Conservation (phyloP, 2,329 filamentous ascomycete species). For the Neocatenulostroma microsporum region DNA sequence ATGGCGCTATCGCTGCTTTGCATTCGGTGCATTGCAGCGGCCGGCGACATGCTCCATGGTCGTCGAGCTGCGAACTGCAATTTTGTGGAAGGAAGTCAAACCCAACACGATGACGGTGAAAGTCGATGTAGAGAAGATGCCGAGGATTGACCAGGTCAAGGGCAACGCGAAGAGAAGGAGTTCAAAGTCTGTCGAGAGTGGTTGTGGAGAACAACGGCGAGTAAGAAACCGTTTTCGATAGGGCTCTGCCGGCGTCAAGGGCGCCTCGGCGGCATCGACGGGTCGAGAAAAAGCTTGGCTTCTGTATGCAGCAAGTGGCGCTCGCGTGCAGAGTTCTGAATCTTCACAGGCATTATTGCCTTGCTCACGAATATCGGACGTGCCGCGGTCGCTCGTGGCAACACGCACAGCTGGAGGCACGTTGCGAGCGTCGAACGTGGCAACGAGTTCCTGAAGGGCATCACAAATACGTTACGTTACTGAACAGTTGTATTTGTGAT, state of each 20-base stretch:
- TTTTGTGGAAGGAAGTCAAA: too few relatives aligned
- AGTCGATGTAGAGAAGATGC: too few relatives aligned
- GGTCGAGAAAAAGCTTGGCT: conserved; percentile 2
- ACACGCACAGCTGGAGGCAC: not conserved
- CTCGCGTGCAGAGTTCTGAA: too few relatives aligned
- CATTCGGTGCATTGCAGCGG: not conserved
- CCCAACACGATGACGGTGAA: too few relatives aligned
- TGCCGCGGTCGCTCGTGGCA: not conserved
- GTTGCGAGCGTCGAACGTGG: too few relatives aligned
- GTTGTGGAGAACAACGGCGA: not conserved
- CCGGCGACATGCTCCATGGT: too few relatives aligned
- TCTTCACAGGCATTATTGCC: not conserved
- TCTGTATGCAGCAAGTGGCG: conserved; percentile 1
- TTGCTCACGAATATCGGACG: not conserved
- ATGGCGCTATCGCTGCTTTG: not conserved
- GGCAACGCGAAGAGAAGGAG: not conserved
- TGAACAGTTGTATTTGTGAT: too few relatives aligned
- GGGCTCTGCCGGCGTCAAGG: not conserved
- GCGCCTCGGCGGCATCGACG: not conserved
- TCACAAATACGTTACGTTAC: too few relatives aligned
- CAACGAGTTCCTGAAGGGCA: too few relatives aligned
- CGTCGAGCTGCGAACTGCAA: too few relatives aligned
- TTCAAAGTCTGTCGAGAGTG: not conserved
- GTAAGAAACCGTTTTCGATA: not conserved
- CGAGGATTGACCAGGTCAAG: too few relatives aligned